Conservation (phyloP, 2,329 filamentous ascomycete genomes). For the Fusarium sp. region DNA sequence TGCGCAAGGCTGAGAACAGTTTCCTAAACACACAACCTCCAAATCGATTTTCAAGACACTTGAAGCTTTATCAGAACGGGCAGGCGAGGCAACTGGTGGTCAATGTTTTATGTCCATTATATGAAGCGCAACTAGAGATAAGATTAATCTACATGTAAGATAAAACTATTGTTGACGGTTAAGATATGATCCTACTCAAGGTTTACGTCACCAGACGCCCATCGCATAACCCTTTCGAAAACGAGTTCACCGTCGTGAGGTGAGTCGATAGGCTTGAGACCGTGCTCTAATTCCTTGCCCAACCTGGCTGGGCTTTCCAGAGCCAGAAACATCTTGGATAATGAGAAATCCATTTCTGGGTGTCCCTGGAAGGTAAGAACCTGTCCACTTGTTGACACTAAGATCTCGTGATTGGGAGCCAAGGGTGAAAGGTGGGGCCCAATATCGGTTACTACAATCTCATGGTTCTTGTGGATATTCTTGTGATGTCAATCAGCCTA, state of each 20-base stretch:
- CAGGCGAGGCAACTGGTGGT: too few species aligned
- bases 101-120: too few species aligned
- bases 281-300: rapidly evolving
- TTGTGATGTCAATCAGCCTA: background rate
- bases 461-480: conserved; percentile 4
- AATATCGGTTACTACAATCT: background rate
- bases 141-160: too few species aligned
- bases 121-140: too few species aligned
- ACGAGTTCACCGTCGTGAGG: background rate
- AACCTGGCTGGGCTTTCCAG: background rate
- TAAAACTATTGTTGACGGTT: too few species aligned
- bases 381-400: background rate
- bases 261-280: background rate
- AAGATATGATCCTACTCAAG: too few species aligned
- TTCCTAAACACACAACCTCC: too few species aligned
- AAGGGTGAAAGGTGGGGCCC: background rate
- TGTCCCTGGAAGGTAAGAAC: background rate
- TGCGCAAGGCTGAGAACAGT: too few species aligned
- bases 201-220: background rate
- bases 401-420: background rate
- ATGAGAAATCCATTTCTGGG: background rate
- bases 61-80: too few species aligned
- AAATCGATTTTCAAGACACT: too few species aligned
- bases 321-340: background rate
- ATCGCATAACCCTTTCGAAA: background rate